Evolutionary conservation across 129 eudicot genomes (phyloP).

Genomic region (Saposhnikovia divaricata): DNA sequence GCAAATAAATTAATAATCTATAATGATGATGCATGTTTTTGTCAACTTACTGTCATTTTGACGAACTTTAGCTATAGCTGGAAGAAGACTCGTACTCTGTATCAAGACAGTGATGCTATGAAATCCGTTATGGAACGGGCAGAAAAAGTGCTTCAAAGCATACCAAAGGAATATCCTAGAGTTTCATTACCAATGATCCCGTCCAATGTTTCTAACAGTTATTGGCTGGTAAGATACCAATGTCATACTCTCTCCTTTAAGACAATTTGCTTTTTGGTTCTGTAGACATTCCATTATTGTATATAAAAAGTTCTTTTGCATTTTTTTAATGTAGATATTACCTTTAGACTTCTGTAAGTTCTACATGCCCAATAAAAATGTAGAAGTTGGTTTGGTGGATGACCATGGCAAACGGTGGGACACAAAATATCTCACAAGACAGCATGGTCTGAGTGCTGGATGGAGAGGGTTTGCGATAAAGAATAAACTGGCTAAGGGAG

Average conservation of each 20-base stretch:
- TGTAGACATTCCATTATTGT: not conserved
- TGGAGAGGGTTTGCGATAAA: constrained; percentile 80
- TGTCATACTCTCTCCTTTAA: constrained; percentile 11
- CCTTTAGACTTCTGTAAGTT: constrained; percentile 48
- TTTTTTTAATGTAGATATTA: constrained; percentile 37
- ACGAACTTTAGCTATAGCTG: constrained; percentile 28
- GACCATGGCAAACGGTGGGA: constrained; percentile 50
- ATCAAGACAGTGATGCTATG: constrained; percentile 46
- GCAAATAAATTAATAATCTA: not conserved
- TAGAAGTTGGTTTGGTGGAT: constrained; percentile 47
- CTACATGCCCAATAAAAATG: constrained; percentile 57
- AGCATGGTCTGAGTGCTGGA: constrained; percentile 87
- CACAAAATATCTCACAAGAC: constrained; percentile 38
- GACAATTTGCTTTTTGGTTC: not conserved
- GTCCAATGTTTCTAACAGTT: constrained; percentile 62
- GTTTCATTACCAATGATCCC: constrained; percentile 70
- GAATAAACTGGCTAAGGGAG: constrained; percentile 59
- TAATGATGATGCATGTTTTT: not conserved
- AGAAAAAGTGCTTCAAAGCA: constrained; percentile 32
- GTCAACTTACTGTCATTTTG: not conserved
- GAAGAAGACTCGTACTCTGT: constrained; percentile 46
- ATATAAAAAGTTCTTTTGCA: not conserved
- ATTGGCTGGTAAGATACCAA: constrained; percentile 67
- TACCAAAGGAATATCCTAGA: constrained; percentile 41
- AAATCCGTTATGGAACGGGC: constrained; percentile 56